These are phyloP conservation scores for Backusella westeae DNA, from an alignment of 192 early-diverging fungal species.

Conservation along the genomic window DNA sequence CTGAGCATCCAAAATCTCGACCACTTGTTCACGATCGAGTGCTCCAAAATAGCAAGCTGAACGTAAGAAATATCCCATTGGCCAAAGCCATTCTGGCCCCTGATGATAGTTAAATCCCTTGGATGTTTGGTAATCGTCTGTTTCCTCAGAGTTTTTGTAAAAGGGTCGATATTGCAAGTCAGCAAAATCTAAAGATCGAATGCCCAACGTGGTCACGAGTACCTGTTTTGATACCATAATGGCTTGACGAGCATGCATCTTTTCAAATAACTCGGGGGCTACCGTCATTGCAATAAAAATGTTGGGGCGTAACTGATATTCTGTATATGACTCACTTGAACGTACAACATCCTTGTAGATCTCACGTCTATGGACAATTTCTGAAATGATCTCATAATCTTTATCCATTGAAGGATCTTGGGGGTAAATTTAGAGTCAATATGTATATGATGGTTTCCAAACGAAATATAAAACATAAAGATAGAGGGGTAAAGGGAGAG, in stretches of 20 bases:
- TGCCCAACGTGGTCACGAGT: conserved; percentile 82
- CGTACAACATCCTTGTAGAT: conserved; percentile 92
- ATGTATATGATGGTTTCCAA: neutral
- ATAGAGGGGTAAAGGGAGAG: neutral
- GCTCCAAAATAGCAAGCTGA: conserved; percentile 77
- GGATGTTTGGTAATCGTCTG: conserved; percentile 76
- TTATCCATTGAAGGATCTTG: conserved; percentile 60
- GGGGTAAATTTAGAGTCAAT: neutral
- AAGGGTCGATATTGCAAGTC: conserved; percentile 90
- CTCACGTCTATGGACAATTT: conserved; percentile 79
- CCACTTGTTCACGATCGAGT: conserved; percentile 42
- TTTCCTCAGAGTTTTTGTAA: conserved; percentile 93
- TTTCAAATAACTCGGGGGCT: conserved; percentile 91
- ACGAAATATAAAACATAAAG: neutral
- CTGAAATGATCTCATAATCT: conserved; percentile 53
- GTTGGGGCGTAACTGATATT: conserved; percentile 95
- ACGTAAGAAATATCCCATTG: conserved; percentile 84
- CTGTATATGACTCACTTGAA: conserved; percentile 67
- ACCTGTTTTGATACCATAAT: conserved; percentile 65
- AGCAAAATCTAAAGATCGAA: conserved; percentile 91
- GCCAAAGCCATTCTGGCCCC: conserved; percentile 97
- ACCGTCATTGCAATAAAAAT: conserved; percentile 87
- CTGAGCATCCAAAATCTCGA: conserved; percentile 69
- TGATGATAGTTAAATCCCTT: conserved; percentile 99
- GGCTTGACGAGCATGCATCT: conserved; percentile 68